Evolutionary conservation across 2,329 filamentous ascomycete genomes (phyloP), one percentile per base, ranked within the genome.

Genomic region (Colletotrichum eleusines): DNA sequence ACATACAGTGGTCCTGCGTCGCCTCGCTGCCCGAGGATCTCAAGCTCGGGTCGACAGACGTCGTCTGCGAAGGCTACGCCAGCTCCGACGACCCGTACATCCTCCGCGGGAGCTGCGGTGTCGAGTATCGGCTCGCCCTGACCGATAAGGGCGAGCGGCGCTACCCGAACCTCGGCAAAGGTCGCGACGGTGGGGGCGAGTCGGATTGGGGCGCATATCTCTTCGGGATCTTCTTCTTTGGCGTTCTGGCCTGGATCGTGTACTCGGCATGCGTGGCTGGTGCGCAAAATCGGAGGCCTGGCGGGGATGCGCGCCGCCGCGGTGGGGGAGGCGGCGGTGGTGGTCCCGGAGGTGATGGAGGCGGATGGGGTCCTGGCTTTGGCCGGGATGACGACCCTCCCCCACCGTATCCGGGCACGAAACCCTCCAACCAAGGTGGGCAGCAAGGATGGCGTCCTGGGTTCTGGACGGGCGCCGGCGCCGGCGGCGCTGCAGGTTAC

Each of bases 1-100:
- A 97, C 78, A 87, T 98, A 46, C 91, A 97, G 82, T 99, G 95
- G 95, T 93, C 93, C 35, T 99, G 95, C 82, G 89, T 89, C 6
- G 89, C 90, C 0, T 80, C 82, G 2, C 80, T 92, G 20, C 90
- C 90, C 0, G 82, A 85, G 28, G 87, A 90, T 76, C 85, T 92
- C 73, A 88, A 88, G 80, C 89, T 98, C 35, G 95, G 94, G 68
- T 87, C 88, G 72, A 98, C 95, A 14, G 95, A 98, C 73, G 95
- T 98, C 66, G 85, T 94, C 14, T 99, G 96, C 80, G 95, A 99
- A 78, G 95, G 96, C 14, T 98, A 97, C 82, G 84, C 88, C 69
- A 86, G 84, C 18, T 82, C 91, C 0, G 89, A 95, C 57, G 96
- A 98, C 79, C 89, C 90, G 0, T 97, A 94, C 80, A 88, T 98